Evolutionary conservation across 257 asterid genomes (phyloP).

Genomic region (Primulina huaijiensis): DNA sequence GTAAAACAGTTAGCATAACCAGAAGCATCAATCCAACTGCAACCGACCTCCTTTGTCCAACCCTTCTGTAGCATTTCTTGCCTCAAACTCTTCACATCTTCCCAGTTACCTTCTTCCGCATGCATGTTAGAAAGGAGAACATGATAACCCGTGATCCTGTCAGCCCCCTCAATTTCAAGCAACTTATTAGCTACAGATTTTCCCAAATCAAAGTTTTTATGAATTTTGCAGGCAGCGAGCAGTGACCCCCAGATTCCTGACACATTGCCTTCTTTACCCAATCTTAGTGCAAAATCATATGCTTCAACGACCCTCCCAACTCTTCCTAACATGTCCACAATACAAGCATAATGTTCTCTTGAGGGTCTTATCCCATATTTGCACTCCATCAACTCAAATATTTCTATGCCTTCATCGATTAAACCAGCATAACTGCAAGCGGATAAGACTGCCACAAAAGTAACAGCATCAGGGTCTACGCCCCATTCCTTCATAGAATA

Average conservation of each 20-base stretch:
- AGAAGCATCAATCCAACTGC: slow-evolving; percentile 78
- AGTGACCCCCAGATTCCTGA: slow-evolving; percentile 82
- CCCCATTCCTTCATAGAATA: slow-evolving; percentile 48
- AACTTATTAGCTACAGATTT: slow-evolving; percentile 66
- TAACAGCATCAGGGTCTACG: slow-evolving; percentile 50
- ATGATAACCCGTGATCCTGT: slow-evolving; percentile 51
- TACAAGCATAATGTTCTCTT: slow-evolving; percentile 68
- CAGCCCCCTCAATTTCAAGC: slow-evolving; percentile 52
- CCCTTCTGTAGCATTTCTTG: slow-evolving; percentile 61
- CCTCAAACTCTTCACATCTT: slow-evolving; percentile 55
- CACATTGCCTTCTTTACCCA: slow-evolving; percentile 55
- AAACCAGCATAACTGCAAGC: slow-evolving; percentile 80
- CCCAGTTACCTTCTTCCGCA: slow-evolving; percentile 90
- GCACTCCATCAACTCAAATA: slow-evolving; percentile 59
- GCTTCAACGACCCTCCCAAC: slow-evolving; percentile 86
- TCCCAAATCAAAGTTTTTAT: slow-evolving; percentile 67
- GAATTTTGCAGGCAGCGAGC: slow-evolving; percentile 71
- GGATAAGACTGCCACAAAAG: slow-evolving; percentile 66
- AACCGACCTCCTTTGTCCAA: slow-evolving; percentile 67
- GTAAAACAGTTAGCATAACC: slow-evolving; percentile 51
- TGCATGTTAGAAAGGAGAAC: slow-evolving; percentile 81
- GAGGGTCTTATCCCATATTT: slow-evolving; percentile 56
- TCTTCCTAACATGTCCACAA: slow-evolving; percentile 87
- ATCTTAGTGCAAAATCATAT: slow-evolving; percentile 47
- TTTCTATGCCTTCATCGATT: slow-evolving; percentile 62